Evolutionary conservation across 163 green algal genomes (phyloP), one percentile per base, ranked within the genome.

Genomic region (Chlorella variabilis): DNA sequence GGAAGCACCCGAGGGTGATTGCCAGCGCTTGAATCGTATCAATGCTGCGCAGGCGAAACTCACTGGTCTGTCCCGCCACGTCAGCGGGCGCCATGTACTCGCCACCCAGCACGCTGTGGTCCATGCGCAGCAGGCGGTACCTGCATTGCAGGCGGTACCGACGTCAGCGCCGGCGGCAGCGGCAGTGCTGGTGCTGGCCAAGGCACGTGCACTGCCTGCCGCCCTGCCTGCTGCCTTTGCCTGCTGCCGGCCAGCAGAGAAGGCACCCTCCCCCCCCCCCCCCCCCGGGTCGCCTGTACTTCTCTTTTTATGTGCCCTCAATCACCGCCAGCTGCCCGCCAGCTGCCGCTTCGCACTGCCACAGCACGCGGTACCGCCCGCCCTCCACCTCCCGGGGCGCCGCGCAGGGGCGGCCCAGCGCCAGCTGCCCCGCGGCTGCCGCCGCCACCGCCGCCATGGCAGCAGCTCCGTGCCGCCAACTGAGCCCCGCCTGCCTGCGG

Each of bases 61-160:
- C 73, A 80, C 73, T 56, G 0, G 73, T 38, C 38, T 85, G 81
- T 1, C 81, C 73, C 2, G 65, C 73, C 25, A 73, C 51, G 1
- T 71, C 61, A 27, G 63, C n/a, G 0, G 73, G 73, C n/a, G 63
- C 62, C 6, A 78, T 23, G 31, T 69, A 85, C 41, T 80, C 71
- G 38, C 81, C 81, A 27, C 81, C 81, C 71, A 85, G 34, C 18
- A 85, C 34, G 73, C 73, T 82, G 81, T 85, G 81, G 48, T 71
- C 81, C 38, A 78, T 1, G 21, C 81, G 71, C 54, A 85, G 51
- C 49, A 82, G 27, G 49, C 81, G 81, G 62, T 80, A 85, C 73
- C 81, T 85, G 70, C 41, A 67, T 5, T 21, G 33, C 25, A 74
- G 27, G 25, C 48, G 20, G 21, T 2, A 74, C 13, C 27, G 5